Percentiles rank a stretch among this genome's conserved stretches.
Evolutionary conservation across 1,284 basidiomycete species (phyloP).

Genomic region (Thelephora terrestris): DNA sequence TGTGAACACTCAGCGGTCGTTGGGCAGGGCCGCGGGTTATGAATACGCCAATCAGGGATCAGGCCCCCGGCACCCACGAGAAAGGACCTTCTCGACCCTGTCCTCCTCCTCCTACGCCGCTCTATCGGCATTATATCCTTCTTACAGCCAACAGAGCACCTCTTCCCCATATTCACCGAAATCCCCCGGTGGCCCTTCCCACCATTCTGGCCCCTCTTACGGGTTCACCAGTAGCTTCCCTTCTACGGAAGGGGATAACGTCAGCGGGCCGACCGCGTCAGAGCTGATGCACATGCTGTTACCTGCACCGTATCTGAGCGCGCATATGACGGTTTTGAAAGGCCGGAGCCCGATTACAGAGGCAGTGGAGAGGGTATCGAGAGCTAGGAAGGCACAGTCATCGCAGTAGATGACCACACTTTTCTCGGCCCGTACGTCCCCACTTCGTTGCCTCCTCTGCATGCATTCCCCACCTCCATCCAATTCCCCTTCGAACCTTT

Average conservation of each 20-base stretch:
- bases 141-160: conserved; percentile 27
- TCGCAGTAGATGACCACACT: no score
- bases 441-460: no score
- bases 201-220: conserved; percentile 32
- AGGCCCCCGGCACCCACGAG: conserved; percentile 34
- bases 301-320: conserved; percentile 56
- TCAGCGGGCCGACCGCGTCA: conserved; percentile 4
- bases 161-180: no score
- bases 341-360: conserved; percentile 57
- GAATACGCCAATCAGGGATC: conserved; percentile 21
- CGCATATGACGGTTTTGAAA: conserved; percentile 55
- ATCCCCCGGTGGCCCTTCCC: conserved; percentile 23
- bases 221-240: conserved; percentile 42
- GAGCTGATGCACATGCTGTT: conserved; percentile 57
- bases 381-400: conserved; percentile 31
- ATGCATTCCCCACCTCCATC: no score
- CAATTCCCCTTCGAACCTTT: no score
- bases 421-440: no score
- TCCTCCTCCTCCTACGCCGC: conserved; percentile 50
- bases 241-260: conserved; percentile 34
- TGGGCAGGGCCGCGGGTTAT: conserved; percentile 16
- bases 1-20: conserved; percentile 46
- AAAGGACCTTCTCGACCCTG: conserved; percentile 59
- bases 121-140: conserved; percentile 50
- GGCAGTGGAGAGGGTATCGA: conserved; percentile 55